These are phyloP conservation scores for Paraphaeosphaeria sporulosa DNA, from an alignment of 2,329 filamentous ascomycete species.

Conservation along the genomic window DNA sequence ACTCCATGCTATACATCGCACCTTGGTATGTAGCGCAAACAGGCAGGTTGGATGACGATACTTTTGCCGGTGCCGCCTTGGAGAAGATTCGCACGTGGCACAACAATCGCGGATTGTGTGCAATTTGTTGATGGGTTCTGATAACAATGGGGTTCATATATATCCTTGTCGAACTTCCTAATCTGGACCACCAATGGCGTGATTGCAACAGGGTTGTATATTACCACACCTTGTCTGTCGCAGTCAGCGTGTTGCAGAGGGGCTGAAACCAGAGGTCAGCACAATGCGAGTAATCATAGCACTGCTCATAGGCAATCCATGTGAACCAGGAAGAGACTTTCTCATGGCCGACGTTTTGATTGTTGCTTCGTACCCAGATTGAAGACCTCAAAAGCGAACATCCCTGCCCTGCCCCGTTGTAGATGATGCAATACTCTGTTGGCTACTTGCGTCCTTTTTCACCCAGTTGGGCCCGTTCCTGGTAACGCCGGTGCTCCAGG, in stretches of 20 bases:
- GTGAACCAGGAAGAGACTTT: background rate
- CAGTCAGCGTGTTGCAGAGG: background rate
- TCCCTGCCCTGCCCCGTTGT: background rate
- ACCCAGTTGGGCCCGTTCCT: background rate
- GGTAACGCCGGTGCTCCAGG: background rate
- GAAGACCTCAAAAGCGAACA: background rate
- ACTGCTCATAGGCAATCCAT: background rate
- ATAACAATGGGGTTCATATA: background rate
- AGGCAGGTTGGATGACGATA: background rate
- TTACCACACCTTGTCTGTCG: background rate
- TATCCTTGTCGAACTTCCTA: constrained; percentile 5
- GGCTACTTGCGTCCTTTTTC: background rate
- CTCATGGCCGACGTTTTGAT: background rate
- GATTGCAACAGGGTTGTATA: background rate
- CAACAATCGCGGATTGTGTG: background rate
- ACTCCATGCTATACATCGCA: background rate
- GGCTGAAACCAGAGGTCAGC: background rate
- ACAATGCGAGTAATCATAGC: background rate
- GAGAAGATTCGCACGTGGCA: background rate
- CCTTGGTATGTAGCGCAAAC: background rate
- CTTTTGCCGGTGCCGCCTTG: background rate
- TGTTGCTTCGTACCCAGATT: background rate
- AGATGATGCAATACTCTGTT: background rate
- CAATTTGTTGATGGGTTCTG: background rate
- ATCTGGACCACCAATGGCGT: background rate